Conservation (phyloP, 2,329 filamentous ascomycete species). For the Monosporascus sp. region DNA sequence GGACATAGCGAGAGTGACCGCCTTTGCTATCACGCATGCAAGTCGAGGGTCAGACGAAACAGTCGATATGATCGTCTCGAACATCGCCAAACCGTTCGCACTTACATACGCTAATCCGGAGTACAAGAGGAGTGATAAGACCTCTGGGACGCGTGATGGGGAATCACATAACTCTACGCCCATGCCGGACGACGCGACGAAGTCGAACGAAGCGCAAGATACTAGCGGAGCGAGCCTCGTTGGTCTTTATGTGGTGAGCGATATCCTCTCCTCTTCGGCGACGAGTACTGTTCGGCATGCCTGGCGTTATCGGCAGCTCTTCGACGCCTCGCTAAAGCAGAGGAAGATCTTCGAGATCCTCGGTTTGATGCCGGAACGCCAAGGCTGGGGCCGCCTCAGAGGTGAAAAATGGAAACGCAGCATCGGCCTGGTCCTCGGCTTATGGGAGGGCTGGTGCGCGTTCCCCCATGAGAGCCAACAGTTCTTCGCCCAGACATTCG, state of each 20-base stretch:
- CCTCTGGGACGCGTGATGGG: constrained; percentile 31
- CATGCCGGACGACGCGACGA: constrained; percentile 36
- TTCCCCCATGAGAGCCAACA: constrained; percentile 73
- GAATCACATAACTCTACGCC: constrained; percentile 32
- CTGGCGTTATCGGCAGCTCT: constrained; percentile 79
- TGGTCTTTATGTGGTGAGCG: constrained; percentile 70
- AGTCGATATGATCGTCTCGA: constrained; percentile 80
- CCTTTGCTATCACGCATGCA: constrained; percentile 85
- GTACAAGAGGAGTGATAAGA: constrained; percentile 33
- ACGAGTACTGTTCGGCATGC: constrained; percentile 75
- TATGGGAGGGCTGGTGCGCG: constrained; percentile 68
- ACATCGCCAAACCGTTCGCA: constrained; percentile 72
- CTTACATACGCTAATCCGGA: constrained; percentile 66
- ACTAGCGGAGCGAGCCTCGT: constrained; percentile 70
- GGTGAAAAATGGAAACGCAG: constrained; percentile 82
- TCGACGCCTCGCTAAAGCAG: constrained; percentile 65
- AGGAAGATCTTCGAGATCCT: constrained; percentile 68
- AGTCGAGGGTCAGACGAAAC: constrained; percentile 83
- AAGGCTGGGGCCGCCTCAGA: constrained; percentile 74
- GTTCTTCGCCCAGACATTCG: constrained; percentile 64
- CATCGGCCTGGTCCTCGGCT: constrained; percentile 59
- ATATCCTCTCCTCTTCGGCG: constrained; percentile 73
- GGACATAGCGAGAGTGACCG: constrained; percentile 78
- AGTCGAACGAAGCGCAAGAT: constrained; percentile 44
- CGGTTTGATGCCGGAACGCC: constrained; percentile 65